Percentiles rank a stretch among this genome's conserved stretches.
Evolutionary conservation across 768 basidiomycete species (phyloP).

Genomic region (Pulveroboletus ravenelii): DNA sequence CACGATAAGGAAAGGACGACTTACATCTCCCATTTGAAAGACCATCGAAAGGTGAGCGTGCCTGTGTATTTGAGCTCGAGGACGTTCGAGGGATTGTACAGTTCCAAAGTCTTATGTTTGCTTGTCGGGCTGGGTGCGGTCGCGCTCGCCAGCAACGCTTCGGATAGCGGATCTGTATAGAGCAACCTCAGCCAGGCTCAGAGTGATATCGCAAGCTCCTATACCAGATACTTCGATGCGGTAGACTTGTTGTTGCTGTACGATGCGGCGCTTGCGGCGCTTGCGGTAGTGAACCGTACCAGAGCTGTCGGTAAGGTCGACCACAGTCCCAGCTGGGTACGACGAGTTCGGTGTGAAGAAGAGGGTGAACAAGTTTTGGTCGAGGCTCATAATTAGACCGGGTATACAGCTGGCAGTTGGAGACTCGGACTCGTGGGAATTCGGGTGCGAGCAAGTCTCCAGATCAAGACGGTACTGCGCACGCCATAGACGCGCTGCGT

Average conservation of each 20-base stretch:
- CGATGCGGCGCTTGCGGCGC: constrained; percentile 55
- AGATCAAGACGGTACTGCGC: neutral
- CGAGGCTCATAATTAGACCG: constrained; percentile 58
- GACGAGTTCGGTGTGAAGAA: constrained; percentile 55
- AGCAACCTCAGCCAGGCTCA: neutral
- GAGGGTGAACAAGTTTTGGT: constrained; percentile 83
- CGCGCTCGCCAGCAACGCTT: constrained; percentile 65
- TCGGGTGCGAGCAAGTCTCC: neutral
- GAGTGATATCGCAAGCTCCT: constrained; percentile 9
- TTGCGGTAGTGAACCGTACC: constrained; percentile 71
- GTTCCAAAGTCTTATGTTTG: constrained; percentile 71
- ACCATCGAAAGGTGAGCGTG: constrained; percentile 69
- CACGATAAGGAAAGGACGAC: constrained; percentile 22
- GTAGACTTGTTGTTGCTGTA: constrained; percentile 41
- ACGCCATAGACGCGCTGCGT: neutral
- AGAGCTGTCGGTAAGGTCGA: constrained; percentile 66
- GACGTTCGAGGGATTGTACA: constrained; percentile 65
- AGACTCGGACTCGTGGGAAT: neutral
- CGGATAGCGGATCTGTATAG: constrained; percentile 63
- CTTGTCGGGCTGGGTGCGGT: constrained; percentile 57
- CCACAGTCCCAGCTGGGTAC: constrained; percentile 43
- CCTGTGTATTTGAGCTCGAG: constrained; percentile 75
- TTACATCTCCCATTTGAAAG: constrained; percentile 80
- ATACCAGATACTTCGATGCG: constrained; percentile 65
- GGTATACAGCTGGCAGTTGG: neutral